Conservation (phyloP, 495 filamentous ascomycete genomes). For the Evernia prunastri region DNA sequence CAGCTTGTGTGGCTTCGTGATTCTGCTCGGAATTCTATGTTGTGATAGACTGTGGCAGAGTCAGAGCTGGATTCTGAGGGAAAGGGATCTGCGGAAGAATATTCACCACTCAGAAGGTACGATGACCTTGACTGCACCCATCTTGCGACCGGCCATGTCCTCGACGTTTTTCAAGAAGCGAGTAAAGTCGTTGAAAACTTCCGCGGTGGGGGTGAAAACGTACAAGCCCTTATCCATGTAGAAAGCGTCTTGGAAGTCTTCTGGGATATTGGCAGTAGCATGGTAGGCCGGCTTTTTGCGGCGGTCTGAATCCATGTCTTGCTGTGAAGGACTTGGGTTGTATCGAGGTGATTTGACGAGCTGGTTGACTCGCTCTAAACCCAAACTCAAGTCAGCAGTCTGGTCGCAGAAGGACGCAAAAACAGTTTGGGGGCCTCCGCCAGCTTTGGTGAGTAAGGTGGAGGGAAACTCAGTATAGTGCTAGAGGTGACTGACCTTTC, state of each 20-base stretch:
- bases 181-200: neutral
- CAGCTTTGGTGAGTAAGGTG: too few species aligned
- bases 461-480: neutral
- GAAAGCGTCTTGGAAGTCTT: neutral
- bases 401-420: neutral
- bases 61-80: neutral
- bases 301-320: neutral
- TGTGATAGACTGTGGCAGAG: neutral
- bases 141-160: neutral
- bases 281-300: neutral
- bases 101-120: slow-evolving; percentile 1
- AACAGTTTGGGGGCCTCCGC: neutral
- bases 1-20: neutral
- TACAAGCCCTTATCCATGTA: neutral
- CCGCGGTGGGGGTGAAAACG: neutral
- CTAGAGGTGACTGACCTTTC: neutral
- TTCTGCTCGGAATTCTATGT: neutral
- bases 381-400: neutral
- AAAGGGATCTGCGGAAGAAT: neutral
- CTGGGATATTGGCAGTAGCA: neutral
- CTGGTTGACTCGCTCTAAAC: neutral
- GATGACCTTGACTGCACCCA: slow-evolving; percentile 1
- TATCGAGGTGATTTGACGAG: neutral
- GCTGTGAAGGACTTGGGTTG: neutral
- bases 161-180: slow-evolving; percentile 2